These are phyloP conservation scores for Mycena kentingensis DNA, from an alignment of 768 basidiomycete species.

Conservation along the genomic window DNA sequence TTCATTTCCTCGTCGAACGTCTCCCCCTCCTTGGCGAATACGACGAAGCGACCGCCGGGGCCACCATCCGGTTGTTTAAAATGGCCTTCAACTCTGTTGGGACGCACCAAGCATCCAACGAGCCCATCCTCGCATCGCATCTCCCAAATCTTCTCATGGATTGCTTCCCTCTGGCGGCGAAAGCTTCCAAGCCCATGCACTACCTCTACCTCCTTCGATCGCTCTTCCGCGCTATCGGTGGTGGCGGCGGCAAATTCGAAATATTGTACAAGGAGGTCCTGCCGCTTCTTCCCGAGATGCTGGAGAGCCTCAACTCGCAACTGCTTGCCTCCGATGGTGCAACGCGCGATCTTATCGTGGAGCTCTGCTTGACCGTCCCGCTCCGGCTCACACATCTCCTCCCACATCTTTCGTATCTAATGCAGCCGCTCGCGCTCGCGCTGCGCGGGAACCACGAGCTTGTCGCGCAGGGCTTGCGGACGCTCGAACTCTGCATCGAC, in stretches of 20 bases:
- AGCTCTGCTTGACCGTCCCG: conserved; percentile 95
- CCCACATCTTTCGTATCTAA: conserved; percentile 91
- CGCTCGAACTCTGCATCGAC: conserved; percentile 98
- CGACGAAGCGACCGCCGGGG: conserved; percentile 77
- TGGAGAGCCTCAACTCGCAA: conserved; percentile 91
- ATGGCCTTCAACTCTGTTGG: conserved; percentile 91
- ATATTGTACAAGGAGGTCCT: conserved; percentile 94
- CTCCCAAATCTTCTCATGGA: conserved; percentile 93
- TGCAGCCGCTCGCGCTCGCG: conserved; percentile 94
- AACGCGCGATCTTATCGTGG: conserved; percentile 90
- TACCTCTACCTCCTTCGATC: conserved; percentile 92
- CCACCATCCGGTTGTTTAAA: conserved; percentile 91
- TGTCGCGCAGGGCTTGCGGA: conserved; percentile 92
- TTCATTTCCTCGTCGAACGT: conserved; percentile 81
- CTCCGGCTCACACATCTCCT: conserved; percentile 93
- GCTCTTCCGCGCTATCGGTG: conserved; percentile 90
- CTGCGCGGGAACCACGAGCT: conserved; percentile 85
- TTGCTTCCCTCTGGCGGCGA: conserved; percentile 91
- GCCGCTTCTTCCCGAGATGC: conserved; percentile 94
- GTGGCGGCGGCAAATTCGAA: conserved; percentile 91
- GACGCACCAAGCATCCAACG: conserved; percentile 71
- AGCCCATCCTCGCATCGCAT: conserved; percentile 91
- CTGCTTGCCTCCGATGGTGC: conserved; percentile 81
- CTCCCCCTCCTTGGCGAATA: conserved; percentile 84
- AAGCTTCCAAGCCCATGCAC: conserved; percentile 85